A percentile compares a stretch with the other conserved stretches of the same genome.
Evolutionary conservation across 208 protist species (phyloP).

Genomic region (Crithidia acanthocephali): DNA sequence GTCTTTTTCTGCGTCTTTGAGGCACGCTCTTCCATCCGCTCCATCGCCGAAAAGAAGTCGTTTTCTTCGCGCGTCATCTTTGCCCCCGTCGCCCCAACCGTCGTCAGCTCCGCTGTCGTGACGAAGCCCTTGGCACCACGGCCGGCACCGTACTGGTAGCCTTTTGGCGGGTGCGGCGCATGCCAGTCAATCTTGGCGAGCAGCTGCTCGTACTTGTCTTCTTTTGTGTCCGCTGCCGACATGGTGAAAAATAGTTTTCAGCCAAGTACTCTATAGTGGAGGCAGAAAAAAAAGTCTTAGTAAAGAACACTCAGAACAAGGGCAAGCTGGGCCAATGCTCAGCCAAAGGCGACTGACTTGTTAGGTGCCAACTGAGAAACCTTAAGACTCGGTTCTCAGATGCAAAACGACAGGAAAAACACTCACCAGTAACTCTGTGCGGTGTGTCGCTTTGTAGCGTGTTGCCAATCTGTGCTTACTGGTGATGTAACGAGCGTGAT

Average conservation of each 20-base stretch:
- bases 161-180: constrained; percentile 60
- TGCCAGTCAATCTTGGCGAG: constrained; percentile 80
- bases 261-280: no score
- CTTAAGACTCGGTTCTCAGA: no score
- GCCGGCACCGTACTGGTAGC: constrained; percentile 80
- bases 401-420: no score
- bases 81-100: constrained; percentile 21
- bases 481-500: no score
- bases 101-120: constrained; percentile 78
- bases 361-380: no score
- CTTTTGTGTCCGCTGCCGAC: constrained; percentile 21
- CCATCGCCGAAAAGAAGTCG: constrained; percentile 54
- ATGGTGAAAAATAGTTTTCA: neutral
- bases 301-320: no score
- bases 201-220: constrained; percentile 81
- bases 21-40: constrained; percentile 55
- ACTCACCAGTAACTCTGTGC: no score
- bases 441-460: no score
- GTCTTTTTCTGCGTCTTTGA: constrained; percentile 5
- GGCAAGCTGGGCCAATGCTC: no score
- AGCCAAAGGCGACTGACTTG: no score
- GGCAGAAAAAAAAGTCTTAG: no score
- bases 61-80: constrained; percentile 49
- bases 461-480: no score
- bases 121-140: constrained; percentile 79